Conservation (phyloP, 805 yeast genomes). For the Saturnispora sekii region DNA sequence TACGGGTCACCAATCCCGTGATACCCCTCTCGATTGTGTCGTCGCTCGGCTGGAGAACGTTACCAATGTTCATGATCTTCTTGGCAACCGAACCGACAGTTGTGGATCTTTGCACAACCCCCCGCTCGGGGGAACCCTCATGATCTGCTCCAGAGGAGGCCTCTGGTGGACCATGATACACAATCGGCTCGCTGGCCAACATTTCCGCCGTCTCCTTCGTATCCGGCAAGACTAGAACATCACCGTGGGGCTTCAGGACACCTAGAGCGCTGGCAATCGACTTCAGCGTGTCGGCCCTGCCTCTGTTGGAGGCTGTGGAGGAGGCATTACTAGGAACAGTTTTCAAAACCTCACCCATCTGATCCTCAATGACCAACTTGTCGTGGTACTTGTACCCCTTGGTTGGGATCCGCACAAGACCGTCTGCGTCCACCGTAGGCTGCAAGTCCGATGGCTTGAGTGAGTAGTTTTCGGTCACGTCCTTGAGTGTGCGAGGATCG, state of each 20-base stretch:
- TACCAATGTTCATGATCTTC: conserved; percentile 8
- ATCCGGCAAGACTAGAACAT: neutral
- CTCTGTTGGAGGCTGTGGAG: conserved; percentile 5
- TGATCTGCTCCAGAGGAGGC: neutral
- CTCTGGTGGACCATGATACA: neutral
- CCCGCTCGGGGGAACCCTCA: neutral
- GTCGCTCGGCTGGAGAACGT: conserved; percentile 5
- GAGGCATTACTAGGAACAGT: conserved; percentile 29
- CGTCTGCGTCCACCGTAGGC: conserved; percentile 28
- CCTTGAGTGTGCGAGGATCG: conserved; percentile 11
- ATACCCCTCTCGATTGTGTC: conserved; percentile 7
- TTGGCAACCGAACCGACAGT: conserved; percentile 6
- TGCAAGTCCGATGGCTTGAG: conserved; percentile 20
- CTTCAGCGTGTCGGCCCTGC: conserved; percentile 9
- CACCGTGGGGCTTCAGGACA: neutral
- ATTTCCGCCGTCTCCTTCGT: neutral
- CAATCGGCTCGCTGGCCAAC: neutral
- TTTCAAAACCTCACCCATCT: conserved; percentile 70
- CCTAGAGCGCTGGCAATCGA: conserved; percentile 10
- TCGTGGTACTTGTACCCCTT: conserved; percentile 62
- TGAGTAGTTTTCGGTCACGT: conserved; percentile 13
- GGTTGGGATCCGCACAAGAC: conserved; percentile 25
- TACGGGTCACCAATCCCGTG: conserved; percentile 4
- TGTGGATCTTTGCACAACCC: neutral
- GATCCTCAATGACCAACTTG: conserved; percentile 68